These are phyloP conservation scores for Paraconiothyrium brasiliense DNA, from an alignment of 2,329 filamentous ascomycete species.

Conservation along the genomic window DNA sequence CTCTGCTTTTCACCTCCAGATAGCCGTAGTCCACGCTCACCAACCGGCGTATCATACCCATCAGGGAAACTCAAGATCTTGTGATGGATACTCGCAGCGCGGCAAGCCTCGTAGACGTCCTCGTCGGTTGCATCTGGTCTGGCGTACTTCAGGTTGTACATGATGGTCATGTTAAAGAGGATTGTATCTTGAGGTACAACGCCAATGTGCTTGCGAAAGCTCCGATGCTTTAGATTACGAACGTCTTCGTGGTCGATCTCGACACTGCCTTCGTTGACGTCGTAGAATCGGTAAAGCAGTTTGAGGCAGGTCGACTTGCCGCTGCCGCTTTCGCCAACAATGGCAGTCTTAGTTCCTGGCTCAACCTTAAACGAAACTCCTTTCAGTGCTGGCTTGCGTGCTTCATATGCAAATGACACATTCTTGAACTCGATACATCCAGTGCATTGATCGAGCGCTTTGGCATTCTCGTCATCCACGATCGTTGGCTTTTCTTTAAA, in stretches of 20 bases:
- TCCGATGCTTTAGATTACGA: constrained; percentile 63
- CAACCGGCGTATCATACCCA: constrained; percentile 39
- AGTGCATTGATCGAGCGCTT: constrained; percentile 7
- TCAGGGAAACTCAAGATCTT: constrained; percentile 65
- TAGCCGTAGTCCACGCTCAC: constrained; percentile 49
- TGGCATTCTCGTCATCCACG: constrained; percentile 18
- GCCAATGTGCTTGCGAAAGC: constrained; percentile 65
- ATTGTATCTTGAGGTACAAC: constrained; percentile 71
- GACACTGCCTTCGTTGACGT: constrained; percentile 61
- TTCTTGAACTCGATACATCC: constrained; percentile 25
- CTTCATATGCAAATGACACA: constrained; percentile 30
- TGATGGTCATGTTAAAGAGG: constrained; percentile 68
- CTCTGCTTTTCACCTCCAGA: constrained; percentile 72
- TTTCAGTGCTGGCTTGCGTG: constrained; percentile 50
- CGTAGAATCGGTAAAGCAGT: constrained; percentile 67
- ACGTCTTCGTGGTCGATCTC: constrained; percentile 66
- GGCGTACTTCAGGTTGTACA: constrained; percentile 70
- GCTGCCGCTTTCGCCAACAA: constrained; percentile 67
- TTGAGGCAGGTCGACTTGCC: constrained; percentile 68
- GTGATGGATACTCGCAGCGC: constrained; percentile 67
- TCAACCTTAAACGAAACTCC: constrained; percentile 57
- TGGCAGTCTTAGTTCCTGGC: constrained; percentile 62
- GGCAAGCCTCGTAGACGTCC: constrained; percentile 66
- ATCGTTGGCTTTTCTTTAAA: constrained; percentile 21
- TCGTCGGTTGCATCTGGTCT: constrained; percentile 64